These are phyloP conservation scores for Oemleria cerasiformis DNA, from an alignment of 306 rosid species.

Conservation along the genomic window DNA sequence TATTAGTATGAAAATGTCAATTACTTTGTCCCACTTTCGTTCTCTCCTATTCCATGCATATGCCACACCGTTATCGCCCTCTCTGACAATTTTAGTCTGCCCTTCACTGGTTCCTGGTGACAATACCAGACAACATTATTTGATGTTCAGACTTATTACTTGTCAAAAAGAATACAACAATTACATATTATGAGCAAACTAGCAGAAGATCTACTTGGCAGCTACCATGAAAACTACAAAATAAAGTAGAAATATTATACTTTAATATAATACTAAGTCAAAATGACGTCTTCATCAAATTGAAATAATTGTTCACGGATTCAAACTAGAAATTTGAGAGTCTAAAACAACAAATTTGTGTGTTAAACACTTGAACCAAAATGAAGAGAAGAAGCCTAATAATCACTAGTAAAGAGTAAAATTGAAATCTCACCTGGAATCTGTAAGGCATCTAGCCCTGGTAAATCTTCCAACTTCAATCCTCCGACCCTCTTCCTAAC, in stretches of 20 bases:
- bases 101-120: slow-evolving; percentile 86
- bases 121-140: slow-evolving; percentile 23
- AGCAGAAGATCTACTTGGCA: neutral
- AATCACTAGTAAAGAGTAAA: slow-evolving; percentile 10
- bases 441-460: slow-evolving; percentile 81
- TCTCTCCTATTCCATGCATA: slow-evolving; percentile 82
- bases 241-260: neutral
- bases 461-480: slow-evolving; percentile 84
- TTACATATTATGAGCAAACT: neutral
- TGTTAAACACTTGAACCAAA: neutral
- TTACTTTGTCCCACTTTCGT: slow-evolving; percentile 94
- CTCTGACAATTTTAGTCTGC: slow-evolving; percentile 91
- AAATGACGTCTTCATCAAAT: slow-evolving; percentile 13
- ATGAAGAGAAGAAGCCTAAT: neutral
- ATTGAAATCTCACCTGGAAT: slow-evolving; percentile 62
- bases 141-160: neutral
- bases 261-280: neutral
- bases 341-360: neutral
- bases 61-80: slow-evolving; percentile 97
- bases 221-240: neutral
- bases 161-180: slow-evolving; percentile 9
- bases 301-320: slow-evolving; percentile 12
- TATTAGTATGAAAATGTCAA: slow-evolving; percentile 19
- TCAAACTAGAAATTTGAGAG: neutral
- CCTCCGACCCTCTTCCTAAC: slow-evolving; percentile 92